Evolutionary conservation across 495 filamentous ascomycete species (phyloP).

Genomic region (Xylaria castorea): DNA sequence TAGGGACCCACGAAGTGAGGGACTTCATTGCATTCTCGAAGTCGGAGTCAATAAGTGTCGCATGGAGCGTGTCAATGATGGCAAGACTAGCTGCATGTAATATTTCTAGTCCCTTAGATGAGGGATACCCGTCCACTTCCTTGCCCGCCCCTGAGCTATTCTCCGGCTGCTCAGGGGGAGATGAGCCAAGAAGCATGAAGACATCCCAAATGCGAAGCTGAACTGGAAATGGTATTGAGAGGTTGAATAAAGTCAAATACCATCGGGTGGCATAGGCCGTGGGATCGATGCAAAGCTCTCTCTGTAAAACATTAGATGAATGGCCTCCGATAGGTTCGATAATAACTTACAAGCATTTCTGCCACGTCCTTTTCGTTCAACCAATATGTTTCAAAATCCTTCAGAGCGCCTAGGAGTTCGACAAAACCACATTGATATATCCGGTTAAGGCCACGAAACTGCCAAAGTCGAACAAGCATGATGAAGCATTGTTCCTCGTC

Average conservation of each 20-base stretch:
- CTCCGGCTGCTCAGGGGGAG: conserved; percentile 28
- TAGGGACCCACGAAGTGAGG: conserved; percentile 92
- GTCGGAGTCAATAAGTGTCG: conserved; percentile 90
- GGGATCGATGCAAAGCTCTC: conserved; percentile 78
- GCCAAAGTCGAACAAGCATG: conserved; percentile 93
- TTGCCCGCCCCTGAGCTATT: conserved; percentile 20
- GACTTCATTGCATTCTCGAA: conserved; percentile 99
- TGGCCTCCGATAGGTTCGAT: neutral
- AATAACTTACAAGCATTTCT: conserved; percentile 72
- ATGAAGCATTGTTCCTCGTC: conserved; percentile 94
- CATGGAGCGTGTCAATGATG: conserved; percentile 88
- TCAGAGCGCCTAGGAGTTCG: conserved; percentile 85
- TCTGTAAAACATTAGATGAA: conserved; percentile 52
- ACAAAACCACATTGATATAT: conserved; percentile 86
- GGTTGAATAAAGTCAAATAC: conserved; percentile 98
- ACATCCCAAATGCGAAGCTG: conserved; percentile 99
- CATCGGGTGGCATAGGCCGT: conserved; percentile 95
- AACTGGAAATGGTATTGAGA: conserved; percentile 93
- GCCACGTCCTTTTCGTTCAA: conserved; percentile 76
- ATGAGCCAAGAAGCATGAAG: conserved; percentile 88
- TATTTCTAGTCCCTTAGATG: conserved; percentile 73
- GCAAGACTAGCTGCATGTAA: conserved; percentile 91
- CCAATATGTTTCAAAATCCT: conserved; percentile 90
- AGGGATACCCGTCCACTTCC: conserved; percentile 30
- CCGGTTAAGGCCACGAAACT: conserved; percentile 81